phyloP scores from a whole-genome alignment of 306 rosid species.

The Gastrolobium villosum region DNA sequence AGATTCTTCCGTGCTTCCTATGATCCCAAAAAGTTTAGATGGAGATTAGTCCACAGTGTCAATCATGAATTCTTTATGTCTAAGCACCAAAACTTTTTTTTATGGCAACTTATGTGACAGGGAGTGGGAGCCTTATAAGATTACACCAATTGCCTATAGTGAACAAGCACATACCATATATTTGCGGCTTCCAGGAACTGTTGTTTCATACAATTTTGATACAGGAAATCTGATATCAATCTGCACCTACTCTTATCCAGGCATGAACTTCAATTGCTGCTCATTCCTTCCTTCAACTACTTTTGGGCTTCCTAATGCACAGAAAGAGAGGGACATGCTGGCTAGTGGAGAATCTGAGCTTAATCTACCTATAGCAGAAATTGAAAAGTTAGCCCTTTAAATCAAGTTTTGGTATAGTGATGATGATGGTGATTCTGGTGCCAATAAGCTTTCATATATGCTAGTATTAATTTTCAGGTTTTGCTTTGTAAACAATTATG shows the following conservation, averaged over 20 bases:
- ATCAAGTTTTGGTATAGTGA: background rate
- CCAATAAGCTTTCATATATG: background rate
- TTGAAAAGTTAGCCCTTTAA: constrained; percentile 35
- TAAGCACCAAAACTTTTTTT: background rate
- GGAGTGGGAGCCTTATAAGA: constrained; percentile 53
- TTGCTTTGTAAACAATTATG: constrained; percentile 6
- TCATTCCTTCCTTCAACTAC: constrained; percentile 44
- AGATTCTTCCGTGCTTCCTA: background rate
- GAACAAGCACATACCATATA: constrained; percentile 39
- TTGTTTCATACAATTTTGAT: constrained; percentile 46
- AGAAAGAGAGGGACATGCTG: background rate
- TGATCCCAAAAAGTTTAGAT: constrained; percentile 47
- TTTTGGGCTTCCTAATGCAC: constrained; percentile 8
- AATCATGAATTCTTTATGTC: constrained; percentile 16
- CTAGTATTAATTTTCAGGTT: constrained; percentile 9
- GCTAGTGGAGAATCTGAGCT: constrained; percentile 27
- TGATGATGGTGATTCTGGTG: constrained; percentile 7
- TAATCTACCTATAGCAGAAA: constrained; percentile 44
- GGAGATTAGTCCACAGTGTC: constrained; percentile 49
- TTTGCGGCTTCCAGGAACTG: constrained; percentile 55
- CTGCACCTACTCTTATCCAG: constrained; percentile 43
- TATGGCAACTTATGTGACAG: background rate
- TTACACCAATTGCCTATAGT: constrained; percentile 46
- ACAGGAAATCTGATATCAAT: constrained; percentile 28
- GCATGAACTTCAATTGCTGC: constrained; percentile 49